A percentile compares a stretch with the other conserved stretches of the same genome.
phyloP scores from a whole-genome alignment of 148 eudicot genomes.

The Vaccinium vitisidaea region DNA sequence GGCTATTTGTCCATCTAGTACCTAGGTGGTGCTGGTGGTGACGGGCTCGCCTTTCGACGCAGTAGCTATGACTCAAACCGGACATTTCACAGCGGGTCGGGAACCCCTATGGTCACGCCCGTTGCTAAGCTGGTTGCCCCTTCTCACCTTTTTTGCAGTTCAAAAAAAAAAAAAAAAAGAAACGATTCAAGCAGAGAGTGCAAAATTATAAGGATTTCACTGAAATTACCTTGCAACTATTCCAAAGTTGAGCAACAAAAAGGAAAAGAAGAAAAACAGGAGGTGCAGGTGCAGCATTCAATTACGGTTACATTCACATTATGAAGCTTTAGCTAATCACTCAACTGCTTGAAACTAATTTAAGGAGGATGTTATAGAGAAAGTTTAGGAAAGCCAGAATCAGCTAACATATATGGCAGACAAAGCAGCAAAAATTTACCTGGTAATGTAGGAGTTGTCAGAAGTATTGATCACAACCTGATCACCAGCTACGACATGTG shows the following conservation, averaged over 20 bases:
- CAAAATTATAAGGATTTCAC: background rate
- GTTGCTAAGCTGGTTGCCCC: no score
- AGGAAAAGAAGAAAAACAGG: background rate
- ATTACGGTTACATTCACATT: background rate
- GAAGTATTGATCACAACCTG: constrained; percentile 57
- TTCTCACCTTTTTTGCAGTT: no score
- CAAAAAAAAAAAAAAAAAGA: no score
- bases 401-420: background rate
- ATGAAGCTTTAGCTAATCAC: background rate
- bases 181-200: background rate
- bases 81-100: no score
- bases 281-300: background rate
- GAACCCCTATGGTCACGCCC: no score
- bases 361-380: background rate
- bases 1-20: no score
- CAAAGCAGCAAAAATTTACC: constrained; percentile 32
- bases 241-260: background rate
- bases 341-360: background rate
- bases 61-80: no score
- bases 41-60: no score
- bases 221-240: background rate
- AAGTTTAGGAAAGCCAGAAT: background rate
- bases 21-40: no score
- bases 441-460: constrained; percentile 70
- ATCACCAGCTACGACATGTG: constrained; percentile 67